Base-by-base conservation (phyloP, 257 asterid species). In the Mitragyna speciosa region DNA sequence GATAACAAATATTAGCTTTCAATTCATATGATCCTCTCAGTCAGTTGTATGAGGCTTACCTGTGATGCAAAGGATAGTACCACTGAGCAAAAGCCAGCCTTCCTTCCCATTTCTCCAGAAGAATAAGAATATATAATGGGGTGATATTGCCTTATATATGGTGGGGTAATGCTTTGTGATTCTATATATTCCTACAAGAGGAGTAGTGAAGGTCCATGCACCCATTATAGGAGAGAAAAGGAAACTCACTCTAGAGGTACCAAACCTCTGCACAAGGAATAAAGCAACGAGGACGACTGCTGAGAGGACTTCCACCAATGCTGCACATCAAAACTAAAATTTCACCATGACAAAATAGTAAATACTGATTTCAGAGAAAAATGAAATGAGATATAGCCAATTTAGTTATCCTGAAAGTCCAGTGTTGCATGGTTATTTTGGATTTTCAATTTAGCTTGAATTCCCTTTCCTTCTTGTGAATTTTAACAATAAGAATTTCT, bases 201-300 rank as follows among this genome's bases (percentile, higher is more conserved):
- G 88, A 56, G 86, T 85, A 19, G 84, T 58, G 45, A 85, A 43
- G 11, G 88, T 83, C 88, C 88, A 85, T 45, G 83, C 65, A 17
- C 83, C 83, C 88, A 85, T 82, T 78, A 85, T 83, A 33, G 86
- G 88, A 66, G 88, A 85, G 75, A 82, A 83, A 69, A 85, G 86
- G 74, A 85, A 83, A 72, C 88, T 85, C 81, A 83, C 88, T 33
- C 88, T 80, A 24, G 90, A 87, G 67, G 90, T 85, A 19, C 90
- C 90, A 79, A 78, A 83, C 76, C 79, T 87, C 69, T 87, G 90
- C 70, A 87, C 84, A 81, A 85, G 84, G 86, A 87, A 87, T 22
- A 85, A 71, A 78, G 78, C 77, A 81, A 87, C 79, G 41, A 87
- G 87, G 69, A 81, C 76, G 36, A 73, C 54, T 61, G 90, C 90